Percentiles rank a stretch among this genome's conserved stretches.
Conservation (phyloP, 2,329 filamentous ascomycete species). For the Diaporthe aspalathi region DNA sequence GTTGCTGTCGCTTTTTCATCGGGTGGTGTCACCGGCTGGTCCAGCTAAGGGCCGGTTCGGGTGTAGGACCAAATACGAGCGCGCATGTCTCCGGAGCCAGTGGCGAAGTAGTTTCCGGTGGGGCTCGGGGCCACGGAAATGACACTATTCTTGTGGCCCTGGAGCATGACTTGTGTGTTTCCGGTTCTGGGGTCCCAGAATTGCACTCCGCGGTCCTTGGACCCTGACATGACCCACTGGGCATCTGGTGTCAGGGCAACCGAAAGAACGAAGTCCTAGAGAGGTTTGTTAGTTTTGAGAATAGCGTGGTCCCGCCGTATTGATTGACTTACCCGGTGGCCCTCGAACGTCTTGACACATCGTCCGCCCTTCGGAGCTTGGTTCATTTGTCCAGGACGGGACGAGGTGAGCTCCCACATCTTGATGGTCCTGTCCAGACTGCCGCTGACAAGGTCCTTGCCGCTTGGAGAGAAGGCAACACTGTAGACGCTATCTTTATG, state of each 20-base stretch:
- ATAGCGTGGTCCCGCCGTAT: not conserved
- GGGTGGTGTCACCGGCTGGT: not conserved
- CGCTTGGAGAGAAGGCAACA: slow-evolving; percentile 94
- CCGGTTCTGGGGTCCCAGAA: slow-evolving; percentile 98
- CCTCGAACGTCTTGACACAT: slow-evolving; percentile 96
- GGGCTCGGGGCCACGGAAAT: slow-evolving; percentile 97
- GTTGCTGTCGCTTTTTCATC: not conserved
- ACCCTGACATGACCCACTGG: slow-evolving; percentile 95
- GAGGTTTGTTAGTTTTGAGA: slow-evolving; percentile 46
- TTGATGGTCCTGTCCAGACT: slow-evolving; percentile 98
- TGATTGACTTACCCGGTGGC: slow-evolving; percentile 78
- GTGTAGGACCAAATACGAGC: slow-evolving; percentile 96
- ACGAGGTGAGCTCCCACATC: slow-evolving; percentile 93
- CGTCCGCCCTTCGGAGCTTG: slow-evolving; percentile 84
- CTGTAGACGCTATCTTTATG: slow-evolving; percentile 98
- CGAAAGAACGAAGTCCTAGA: slow-evolving; percentile 91
- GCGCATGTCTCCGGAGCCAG: slow-evolving; percentile 96
- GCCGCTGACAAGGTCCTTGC: slow-evolving; percentile 91
- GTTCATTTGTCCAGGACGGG: slow-evolving; percentile 70
- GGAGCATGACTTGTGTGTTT: slow-evolving; percentile 95
- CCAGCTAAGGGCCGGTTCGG: slow-evolving; percentile 48
- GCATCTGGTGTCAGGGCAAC: slow-evolving; percentile 95
- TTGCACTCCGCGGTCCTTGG: slow-evolving; percentile 96
- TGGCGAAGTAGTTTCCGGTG: slow-evolving; percentile 88
- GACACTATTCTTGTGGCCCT: slow-evolving; percentile 98